Conservation (phyloP, 495 filamentous ascomycete genomes). For the Penicillium macrosclerotiorum region DNA sequence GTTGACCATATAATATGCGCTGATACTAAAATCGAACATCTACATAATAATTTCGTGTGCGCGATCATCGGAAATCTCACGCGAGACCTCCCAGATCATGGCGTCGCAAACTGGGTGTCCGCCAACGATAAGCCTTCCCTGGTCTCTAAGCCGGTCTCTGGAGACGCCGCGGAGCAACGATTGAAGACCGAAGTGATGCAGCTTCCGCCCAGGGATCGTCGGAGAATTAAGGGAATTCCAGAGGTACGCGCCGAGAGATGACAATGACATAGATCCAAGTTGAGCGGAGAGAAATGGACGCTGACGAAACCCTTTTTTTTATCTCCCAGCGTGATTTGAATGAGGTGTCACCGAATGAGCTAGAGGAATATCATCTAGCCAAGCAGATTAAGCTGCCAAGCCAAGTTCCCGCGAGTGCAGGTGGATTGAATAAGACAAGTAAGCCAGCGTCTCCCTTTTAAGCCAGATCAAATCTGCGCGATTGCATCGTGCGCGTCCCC, state of each 20-base stretch:
- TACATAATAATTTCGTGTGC: conserved; percentile 87
- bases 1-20: conserved; percentile 72
- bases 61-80: conserved; percentile 84
- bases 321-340: conserved; percentile 59
- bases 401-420: conserved; percentile 77
- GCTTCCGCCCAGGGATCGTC: conserved; percentile 77
- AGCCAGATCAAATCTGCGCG: conserved; percentile 7
- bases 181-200: conserved; percentile 95
- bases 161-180: conserved; percentile 86
- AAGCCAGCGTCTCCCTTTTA: conserved; percentile 31
- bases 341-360: conserved; percentile 59
- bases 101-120: conserved; percentile 92
- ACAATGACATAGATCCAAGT: too few relatives aligned
- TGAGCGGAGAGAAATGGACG: too few relatives aligned
- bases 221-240: conserved; percentile 77
- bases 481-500: conserved; percentile 1
- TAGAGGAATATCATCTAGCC: conserved; percentile 67
- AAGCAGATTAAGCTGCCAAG: conserved; percentile 66
- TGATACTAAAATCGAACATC: conserved; percentile 68
- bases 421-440: conserved; percentile 86
- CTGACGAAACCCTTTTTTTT: neutral
- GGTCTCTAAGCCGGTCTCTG: conserved; percentile 73
- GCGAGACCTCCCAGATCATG: conserved; percentile 85
- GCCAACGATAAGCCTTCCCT: conserved; percentile 91
- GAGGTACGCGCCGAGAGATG: conserved; percentile 42